phyloP scores from a whole-genome alignment of 768 basidiomycete species.

The Lactarius sp. region DNA sequence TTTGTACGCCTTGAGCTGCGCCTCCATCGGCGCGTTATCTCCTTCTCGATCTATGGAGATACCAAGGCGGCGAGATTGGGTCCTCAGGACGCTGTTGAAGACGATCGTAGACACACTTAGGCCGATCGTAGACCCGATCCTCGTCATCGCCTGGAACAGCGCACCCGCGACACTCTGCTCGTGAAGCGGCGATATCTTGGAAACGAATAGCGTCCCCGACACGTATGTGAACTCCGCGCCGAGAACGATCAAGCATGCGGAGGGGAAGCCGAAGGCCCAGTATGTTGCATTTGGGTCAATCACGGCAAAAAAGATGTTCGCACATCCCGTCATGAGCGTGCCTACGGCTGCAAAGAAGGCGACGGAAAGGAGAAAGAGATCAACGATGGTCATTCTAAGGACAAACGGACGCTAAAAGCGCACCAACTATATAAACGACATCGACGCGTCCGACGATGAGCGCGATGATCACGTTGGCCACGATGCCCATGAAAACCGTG shows the following conservation, averaged over 20 bases:
- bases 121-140: conserved; percentile 69
- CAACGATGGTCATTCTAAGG: not conserved
- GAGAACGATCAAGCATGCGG: conserved; percentile 57
- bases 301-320: conserved; percentile 62
- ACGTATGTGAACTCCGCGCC: conserved; percentile 78
- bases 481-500: conserved; percentile 60
- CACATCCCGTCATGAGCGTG: conserved; percentile 51
- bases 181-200: conserved; percentile 56
- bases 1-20: conserved; percentile 50
- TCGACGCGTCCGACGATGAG: conserved; percentile 51
- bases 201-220: conserved; percentile 67
- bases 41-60: conserved; percentile 31
- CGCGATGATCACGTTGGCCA: conserved; percentile 63
- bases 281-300: conserved; percentile 53
- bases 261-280: conserved; percentile 76
- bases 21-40: conserved; percentile 33
- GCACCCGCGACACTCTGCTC: conserved; percentile 77
- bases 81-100: conserved; percentile 46
- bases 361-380: not conserved
- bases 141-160: conserved; percentile 74
- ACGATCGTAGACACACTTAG: conserved; percentile 70
- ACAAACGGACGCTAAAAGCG: not conserved
- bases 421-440: conserved; percentile 58
- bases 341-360: conserved; percentile 41
- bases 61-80: conserved; percentile 33